A percentile compares a stretch with the other conserved stretches of the same genome.
Evolutionary conservation across 2,329 filamentous ascomycete genomes (phyloP).

Genomic region (Trichothecium sympodiale): DNA sequence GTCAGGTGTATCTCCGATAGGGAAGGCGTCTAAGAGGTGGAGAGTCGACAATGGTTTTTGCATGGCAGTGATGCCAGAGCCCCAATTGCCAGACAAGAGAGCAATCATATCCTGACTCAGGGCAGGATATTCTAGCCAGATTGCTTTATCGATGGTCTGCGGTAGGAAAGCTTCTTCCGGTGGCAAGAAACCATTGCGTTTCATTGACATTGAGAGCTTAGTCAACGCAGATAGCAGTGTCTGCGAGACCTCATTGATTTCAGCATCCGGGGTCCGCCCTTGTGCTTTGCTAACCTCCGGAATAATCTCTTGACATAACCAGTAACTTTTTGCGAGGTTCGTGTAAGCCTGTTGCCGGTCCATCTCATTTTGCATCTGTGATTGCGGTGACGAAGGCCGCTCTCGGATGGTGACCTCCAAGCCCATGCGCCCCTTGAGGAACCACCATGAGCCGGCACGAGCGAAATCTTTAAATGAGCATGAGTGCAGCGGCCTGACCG

Average conservation of each 20-base stretch:
- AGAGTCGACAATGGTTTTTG: slow-evolving; percentile 35
- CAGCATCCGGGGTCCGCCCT: slow-evolving; percentile 28
- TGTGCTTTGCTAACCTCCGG: slow-evolving; percentile 36
- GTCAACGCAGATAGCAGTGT: slow-evolving; percentile 53
- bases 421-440: slow-evolving; percentile 66
- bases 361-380: slow-evolving; percentile 41
- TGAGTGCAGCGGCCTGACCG: slow-evolving; percentile 52
- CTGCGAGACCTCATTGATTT: slow-evolving; percentile 42
- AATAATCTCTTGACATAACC: slow-evolving; percentile 54
- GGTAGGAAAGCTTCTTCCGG: slow-evolving; percentile 58
- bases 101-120: slow-evolving; percentile 62
- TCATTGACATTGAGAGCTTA: slow-evolving; percentile 72
- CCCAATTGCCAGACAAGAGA: slow-evolving; percentile 54
- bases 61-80: slow-evolving; percentile 34
- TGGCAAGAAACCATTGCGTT: slow-evolving; percentile 68
- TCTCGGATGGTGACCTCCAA: slow-evolving; percentile 63
- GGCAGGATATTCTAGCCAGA: slow-evolving; percentile 71
- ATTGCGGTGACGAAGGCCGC: slow-evolving; percentile 39
- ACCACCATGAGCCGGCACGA: slow-evolving; percentile 78
- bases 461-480: slow-evolving; percentile 57
- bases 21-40: slow-evolving; percentile 57
- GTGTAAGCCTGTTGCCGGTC: slow-evolving; percentile 68
- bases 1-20: slow-evolving; percentile 61
- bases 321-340: slow-evolving; percentile 75
- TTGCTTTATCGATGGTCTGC: slow-evolving; percentile 66